phyloP scores from a whole-genome alignment of 176 grass and related monocot species.

The Carex myosuroides region DNA sequence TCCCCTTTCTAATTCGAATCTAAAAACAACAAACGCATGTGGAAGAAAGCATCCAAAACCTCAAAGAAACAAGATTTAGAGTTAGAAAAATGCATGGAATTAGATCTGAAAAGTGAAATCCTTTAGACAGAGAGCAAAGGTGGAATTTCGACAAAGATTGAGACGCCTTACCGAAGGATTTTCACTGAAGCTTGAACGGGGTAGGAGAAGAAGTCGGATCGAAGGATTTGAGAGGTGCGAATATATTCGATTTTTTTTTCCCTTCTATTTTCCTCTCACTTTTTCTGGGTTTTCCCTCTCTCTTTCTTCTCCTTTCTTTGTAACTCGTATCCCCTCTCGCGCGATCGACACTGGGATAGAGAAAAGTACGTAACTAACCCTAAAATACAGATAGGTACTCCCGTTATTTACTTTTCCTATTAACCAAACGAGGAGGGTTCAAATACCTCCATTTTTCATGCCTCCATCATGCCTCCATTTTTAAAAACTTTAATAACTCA shows the following conservation, averaged over 20 bases:
- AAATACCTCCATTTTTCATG: no score
- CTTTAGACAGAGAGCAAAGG: neutral
- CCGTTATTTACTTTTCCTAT: neutral
- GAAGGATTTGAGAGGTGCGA: neutral
- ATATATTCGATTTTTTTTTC: slow-evolving; percentile 10
- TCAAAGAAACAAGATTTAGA: neutral
- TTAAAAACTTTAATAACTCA: no score
- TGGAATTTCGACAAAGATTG: neutral
- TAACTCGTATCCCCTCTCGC: neutral
- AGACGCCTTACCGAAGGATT: neutral
- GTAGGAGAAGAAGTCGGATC: neutral
- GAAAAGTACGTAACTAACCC: neutral
- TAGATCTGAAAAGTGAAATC: neutral
- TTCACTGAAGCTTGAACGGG: neutral
- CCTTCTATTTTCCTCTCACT: neutral
- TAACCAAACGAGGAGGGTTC: no score
- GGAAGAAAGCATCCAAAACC: neutral
- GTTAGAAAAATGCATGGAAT: neutral
- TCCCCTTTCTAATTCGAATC: neutral
- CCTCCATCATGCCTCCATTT: no score
- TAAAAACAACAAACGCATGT: neutral
- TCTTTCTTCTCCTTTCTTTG: neutral
- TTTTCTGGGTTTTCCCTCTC: slow-evolving; percentile 1
- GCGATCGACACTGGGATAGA: slow-evolving; percentile 1
- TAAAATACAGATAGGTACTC: neutral